Percentiles rank a stretch among this genome's conserved stretches.
phyloP scores from a whole-genome alignment of 2,329 filamentous ascomycete species.

The Botryosphaeria agaves region DNA sequence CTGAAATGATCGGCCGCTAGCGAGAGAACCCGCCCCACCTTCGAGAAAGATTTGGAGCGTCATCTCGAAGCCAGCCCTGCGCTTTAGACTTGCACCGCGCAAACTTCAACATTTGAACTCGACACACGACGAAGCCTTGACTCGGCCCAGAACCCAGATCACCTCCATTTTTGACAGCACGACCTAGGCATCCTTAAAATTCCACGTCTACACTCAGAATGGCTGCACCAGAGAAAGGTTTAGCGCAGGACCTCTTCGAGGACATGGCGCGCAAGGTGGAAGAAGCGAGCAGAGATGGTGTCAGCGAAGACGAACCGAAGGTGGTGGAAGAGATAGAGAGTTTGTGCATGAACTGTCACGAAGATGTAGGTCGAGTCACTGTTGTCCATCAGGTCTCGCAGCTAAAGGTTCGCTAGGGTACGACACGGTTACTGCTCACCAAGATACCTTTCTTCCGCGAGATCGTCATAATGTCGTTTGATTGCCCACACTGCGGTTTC shows the following conservation, averaged over 20 bases:
- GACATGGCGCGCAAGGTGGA: conserved; percentile 33
- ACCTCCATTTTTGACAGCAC: too few species aligned
- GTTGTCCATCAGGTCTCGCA: not conserved
- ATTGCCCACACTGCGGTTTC: conserved; percentile 75
- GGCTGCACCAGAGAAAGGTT: conserved; percentile 14
- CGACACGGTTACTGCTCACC: conserved; percentile 73
- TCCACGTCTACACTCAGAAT: too few species aligned
- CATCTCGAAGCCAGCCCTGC: too few species aligned
- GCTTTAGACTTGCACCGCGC: too few species aligned
- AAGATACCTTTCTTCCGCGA: conserved; percentile 95
- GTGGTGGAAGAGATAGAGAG: conserved; percentile 36
- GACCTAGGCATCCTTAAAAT: too few species aligned
- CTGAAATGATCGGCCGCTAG: too few species aligned
- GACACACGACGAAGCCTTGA: too few species aligned
- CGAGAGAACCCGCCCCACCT: too few species aligned
- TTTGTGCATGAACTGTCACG: conserved; percentile 37
- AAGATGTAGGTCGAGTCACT: conserved; percentile 18
- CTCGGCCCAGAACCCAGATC: too few species aligned
- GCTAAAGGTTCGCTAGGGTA: too few species aligned
- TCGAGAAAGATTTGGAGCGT: too few species aligned
- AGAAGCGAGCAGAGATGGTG: conserved; percentile 13
- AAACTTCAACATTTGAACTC: too few species aligned
- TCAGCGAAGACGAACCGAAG: conserved; percentile 24
- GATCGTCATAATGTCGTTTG: conserved; percentile 93
- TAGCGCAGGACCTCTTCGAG: conserved; percentile 32